Evolutionary conservation across 352 stramenopile genomes (phyloP), one percentile per base, ranked within the genome.

Genomic region (Blastocystis sp.): DNA sequence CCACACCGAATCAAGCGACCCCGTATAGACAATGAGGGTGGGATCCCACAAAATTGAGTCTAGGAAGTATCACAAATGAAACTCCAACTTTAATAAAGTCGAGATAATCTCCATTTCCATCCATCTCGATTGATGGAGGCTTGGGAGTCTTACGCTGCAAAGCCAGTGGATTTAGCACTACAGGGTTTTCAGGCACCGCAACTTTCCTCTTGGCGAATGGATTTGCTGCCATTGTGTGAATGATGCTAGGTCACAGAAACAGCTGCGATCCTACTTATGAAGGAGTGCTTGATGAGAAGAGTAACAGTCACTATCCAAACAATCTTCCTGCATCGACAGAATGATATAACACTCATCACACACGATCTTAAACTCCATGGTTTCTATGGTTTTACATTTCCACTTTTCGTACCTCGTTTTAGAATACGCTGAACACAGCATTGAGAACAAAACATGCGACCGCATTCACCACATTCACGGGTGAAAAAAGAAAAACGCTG

Each of bases 311-410:
- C 24, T 20, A 34, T 79, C 69, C 30, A 59, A 39, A 34, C 9
- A 63, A 18, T 37, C 11, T 30, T 1, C 0, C 37, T 34, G 37
- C 20, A 6, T n/a, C 41, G 45, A 56, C 9, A 56, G 50, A 56
- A 56, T 56, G 7, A 85, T 43, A n/a, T 85, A 85, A 34, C 73
- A 85, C n/a, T 68, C 50, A 39, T 85, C 43, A 43, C 73, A 85
- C 2, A 65, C 3, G 11, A 13, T 11, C 50, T 65, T 9, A 18
- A 85, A 85, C 20, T 37, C 9, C 9, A 20, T 24, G 7, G 3
- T 24, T 18, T 85, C 73, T 85, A 11, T 24, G 41, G 3, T 9
- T 81, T 3, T 50, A 34, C 4, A 6, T 9, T 8, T 20, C 7
- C 24, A 9, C 11, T n/a, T 2, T n/a, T 2, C 24, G 5, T 30